phyloP scores from a whole-genome alignment of 1,284 basidiomycete species.

The Earliella scabrosa region DNA sequence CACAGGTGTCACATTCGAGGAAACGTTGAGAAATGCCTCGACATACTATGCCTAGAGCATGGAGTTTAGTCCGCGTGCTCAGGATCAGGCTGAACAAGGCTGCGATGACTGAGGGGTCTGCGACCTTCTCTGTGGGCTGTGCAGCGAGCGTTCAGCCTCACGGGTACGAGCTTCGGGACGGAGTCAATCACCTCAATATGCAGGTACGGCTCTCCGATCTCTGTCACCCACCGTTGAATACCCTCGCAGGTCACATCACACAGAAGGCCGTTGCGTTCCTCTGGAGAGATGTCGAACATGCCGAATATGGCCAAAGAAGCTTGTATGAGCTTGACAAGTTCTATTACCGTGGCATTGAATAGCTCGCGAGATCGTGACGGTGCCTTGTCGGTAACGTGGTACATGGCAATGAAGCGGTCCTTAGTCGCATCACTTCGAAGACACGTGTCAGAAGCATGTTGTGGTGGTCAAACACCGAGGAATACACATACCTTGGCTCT shows the following conservation, averaged over 20 bases:
- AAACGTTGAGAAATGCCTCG: background rate
- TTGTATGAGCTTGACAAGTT: conserved; percentile 75
- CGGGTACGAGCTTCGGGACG: background rate
- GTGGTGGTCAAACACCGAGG: too few relatives aligned
- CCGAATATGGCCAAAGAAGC: conserved; percentile 71
- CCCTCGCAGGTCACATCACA: conserved; percentile 77
- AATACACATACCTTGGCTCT: conserved; percentile 62
- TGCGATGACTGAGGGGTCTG: conserved; percentile 71
- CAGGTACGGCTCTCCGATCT: conserved; percentile 63
- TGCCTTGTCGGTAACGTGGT: conserved; percentile 56
- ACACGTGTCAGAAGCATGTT: background rate
- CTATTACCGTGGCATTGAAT: conserved; percentile 68
- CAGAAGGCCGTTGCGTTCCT: conserved; percentile 63
- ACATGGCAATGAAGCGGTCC: conserved; percentile 73
- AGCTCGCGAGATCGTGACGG: conserved; percentile 32
- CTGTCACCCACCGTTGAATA: conserved; percentile 65
- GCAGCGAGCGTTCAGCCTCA: background rate
- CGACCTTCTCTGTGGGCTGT: conserved; percentile 70
- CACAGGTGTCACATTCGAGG: background rate
- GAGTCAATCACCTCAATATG: conserved; percentile 58
- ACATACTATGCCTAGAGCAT: conserved; percentile 49
- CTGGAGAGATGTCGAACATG: conserved; percentile 51
- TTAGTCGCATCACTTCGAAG: conserved; percentile 68
- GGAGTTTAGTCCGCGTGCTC: conserved; percentile 68
- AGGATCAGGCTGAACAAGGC: conserved; percentile 71